Conservation (phyloP, 345 rosid species). For the Eucalyptus leucophloia region DNA sequence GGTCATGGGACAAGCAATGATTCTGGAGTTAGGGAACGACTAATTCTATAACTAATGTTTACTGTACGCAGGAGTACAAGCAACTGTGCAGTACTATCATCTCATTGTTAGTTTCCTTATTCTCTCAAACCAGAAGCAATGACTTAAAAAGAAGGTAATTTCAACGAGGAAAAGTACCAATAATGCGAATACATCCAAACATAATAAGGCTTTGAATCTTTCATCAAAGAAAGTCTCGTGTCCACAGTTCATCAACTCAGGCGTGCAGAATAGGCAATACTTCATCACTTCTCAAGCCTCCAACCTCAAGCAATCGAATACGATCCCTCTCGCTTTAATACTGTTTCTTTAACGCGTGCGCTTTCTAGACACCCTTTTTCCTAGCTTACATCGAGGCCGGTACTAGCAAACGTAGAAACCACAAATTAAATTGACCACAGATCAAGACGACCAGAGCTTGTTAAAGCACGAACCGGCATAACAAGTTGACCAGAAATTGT, state of each 20-base stretch:
- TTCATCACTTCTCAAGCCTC: not conserved
- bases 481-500: not conserved
- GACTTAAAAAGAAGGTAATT: not conserved
- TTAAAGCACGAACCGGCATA: not conserved
- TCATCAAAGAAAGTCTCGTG: not conserved
- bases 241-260: not conserved
- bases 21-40: not conserved
- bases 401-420: not conserved
- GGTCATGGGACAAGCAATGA: not conserved
- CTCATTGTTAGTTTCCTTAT: not conserved
- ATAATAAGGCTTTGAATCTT: not conserved
- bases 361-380: not conserved
- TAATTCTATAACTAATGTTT: not conserved
- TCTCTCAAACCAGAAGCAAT: not conserved
- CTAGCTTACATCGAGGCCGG: not conserved
- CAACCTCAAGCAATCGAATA: not conserved
- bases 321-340: not conserved
- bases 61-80: not conserved
- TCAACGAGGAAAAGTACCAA: not conserved
- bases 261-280: not conserved
- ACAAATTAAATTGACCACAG: not conserved
- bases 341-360: not conserved
- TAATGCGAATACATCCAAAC: not conserved
- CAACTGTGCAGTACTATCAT: not conserved
- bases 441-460: not conserved